These are phyloP conservation scores for Talaromyces sp. DNA, from an alignment of 2,329 filamentous ascomycete genomes.

Conservation along the genomic window DNA sequence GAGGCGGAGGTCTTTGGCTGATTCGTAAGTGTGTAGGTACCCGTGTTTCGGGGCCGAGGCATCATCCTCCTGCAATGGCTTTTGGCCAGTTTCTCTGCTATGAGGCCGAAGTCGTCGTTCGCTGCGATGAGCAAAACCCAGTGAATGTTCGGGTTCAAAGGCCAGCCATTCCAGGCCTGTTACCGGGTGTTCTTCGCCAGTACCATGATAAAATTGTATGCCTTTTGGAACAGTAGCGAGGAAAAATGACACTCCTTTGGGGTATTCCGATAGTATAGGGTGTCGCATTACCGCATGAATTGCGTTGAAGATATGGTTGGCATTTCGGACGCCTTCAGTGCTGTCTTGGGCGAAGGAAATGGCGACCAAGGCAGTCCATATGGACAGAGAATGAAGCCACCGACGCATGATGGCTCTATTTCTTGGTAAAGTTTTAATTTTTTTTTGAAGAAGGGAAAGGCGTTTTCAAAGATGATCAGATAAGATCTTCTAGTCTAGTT, in stretches of 20 bases:
- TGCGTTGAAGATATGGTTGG: slow-evolving; percentile 59
- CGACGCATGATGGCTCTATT: too few species aligned
- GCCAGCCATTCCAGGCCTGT: slow-evolving; percentile 60
- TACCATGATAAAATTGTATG: slow-evolving; percentile 62
- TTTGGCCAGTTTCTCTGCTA: not conserved
- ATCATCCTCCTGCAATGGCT: not conserved
- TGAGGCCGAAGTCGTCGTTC: not conserved
- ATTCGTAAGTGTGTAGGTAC: slow-evolving; percentile 61
- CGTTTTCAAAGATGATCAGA: not conserved
- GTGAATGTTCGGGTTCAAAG: slow-evolving; percentile 66
- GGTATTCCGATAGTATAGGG: slow-evolving; percentile 62
- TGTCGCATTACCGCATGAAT: slow-evolving; percentile 63
- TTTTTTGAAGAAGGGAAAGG: too few species aligned
- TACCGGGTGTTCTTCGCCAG: slow-evolving; percentile 39
- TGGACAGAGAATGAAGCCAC: too few species aligned
- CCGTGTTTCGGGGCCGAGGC: slow-evolving; percentile 33
- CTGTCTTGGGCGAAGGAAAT: too few species aligned
- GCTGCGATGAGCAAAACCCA: slow-evolving; percentile 49
- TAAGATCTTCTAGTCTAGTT: not conserved
- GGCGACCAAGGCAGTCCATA: too few species aligned
- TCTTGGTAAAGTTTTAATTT: too few species aligned
- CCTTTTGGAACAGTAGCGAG: slow-evolving; percentile 57
- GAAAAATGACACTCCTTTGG: slow-evolving; percentile 68
- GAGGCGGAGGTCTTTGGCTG: slow-evolving; percentile 51
- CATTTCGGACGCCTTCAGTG: not conserved